Evolutionary conservation across 768 basidiomycete species (phyloP).

Genomic region (Panaeolus papilionaceus): DNA sequence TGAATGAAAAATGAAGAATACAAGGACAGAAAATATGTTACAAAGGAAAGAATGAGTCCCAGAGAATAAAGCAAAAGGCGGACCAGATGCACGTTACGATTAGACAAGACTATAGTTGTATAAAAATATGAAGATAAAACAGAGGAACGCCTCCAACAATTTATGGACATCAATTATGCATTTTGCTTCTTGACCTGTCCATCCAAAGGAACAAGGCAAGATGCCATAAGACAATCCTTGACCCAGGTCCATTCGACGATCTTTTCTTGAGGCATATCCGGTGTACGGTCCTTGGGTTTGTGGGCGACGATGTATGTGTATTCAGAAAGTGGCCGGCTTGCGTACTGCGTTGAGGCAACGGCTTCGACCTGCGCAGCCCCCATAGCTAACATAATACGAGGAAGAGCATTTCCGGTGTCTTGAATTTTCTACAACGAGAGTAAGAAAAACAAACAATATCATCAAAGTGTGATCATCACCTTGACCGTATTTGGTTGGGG

Average conservation of each 20-base stretch:
- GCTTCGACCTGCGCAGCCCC: constrained; percentile 78
- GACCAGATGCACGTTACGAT: neutral
- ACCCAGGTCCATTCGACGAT: constrained; percentile 72
- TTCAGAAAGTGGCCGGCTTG: constrained; percentile 37
- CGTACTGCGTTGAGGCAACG: constrained; percentile 52
- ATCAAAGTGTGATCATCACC: constrained; percentile 30
- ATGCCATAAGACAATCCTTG: constrained; percentile 77
- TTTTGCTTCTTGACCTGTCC: neutral
- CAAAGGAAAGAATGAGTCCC: neutral
- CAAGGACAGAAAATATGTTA: neutral
- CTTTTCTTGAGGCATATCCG: constrained; percentile 34
- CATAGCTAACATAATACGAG: constrained; percentile 78
- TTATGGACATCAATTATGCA: neutral
- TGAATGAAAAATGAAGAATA: neutral
- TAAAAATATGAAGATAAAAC: neutral
- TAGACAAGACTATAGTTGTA: neutral
- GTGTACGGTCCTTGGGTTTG: constrained; percentile 43
- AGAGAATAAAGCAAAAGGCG: neutral
- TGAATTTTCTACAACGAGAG: constrained; percentile 35
- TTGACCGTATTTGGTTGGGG: constrained; percentile 49
- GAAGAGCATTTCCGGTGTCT: constrained; percentile 53
- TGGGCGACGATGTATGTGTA: constrained; percentile 74
- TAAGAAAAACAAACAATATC: constrained; percentile 15
- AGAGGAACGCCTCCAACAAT: neutral
- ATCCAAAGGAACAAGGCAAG: constrained; percentile 48